Base-by-base conservation (phyloP, 2,329 filamentous ascomycete species). In the Beauveria asiatica region DNA sequence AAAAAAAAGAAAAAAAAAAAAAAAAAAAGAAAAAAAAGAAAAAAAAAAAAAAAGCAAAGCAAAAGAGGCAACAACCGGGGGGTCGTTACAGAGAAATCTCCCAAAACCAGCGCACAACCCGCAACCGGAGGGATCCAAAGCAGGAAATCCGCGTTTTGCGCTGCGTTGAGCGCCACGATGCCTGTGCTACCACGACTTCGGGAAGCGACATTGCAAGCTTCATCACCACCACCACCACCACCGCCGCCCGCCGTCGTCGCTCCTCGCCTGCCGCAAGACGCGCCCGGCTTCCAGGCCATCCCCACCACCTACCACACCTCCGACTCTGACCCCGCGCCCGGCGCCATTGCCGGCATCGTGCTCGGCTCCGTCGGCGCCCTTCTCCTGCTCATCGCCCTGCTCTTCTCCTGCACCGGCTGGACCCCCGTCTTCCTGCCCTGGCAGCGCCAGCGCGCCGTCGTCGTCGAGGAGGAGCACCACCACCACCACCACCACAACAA, bases 331-430 rank as follows among this genome's bases (percentile, higher is more conserved):
- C 78, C 70, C 66, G 68, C 66, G 19, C 80, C 77, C 0, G 77
- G 73, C 61, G 70, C 72, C 54, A 68, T 80, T 16, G 77, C 70
- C 10, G 77, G 72, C 64, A 77, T 79, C 61, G 75, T 77, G 5
- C 70, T 80, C 55, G 77, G 76, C 63, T 72, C 75, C 46, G 73
- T 79, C 52, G 75, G 71, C 30, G 82, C 76, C 57, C 80, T 84
- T 68, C 68, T 84, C 37, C 72, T 85, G 39, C 63, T 83, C 13
- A 70, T 84, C 33, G 78, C 79, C 69, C 66, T 83, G 13, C 64
- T 83, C 60, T 82, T 81, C 68, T 74, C 76, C 2, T 74, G 73
- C n/a, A 70, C 82, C 33, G 77, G 78, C 62, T 73, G 77, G 33
- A 74, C 73, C 1, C 76, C 74, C 1, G 66, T 71, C 42, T 68